Base-by-base conservation (phyloP, 2,329 filamentous ascomycete genomes). In the Penicillium expansum region DNA sequence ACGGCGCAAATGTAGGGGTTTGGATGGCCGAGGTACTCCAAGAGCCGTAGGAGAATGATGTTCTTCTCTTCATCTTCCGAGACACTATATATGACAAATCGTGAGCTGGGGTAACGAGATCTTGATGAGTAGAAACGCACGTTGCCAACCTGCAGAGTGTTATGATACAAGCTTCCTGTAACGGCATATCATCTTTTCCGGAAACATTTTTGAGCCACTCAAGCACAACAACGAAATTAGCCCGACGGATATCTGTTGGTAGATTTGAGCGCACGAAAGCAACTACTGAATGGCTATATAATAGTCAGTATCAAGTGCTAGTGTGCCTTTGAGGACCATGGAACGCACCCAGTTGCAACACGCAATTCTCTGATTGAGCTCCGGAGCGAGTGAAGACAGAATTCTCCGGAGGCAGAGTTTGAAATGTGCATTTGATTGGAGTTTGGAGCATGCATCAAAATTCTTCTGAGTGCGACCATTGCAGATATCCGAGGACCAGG, bases 291-390 rank as follows among this genome's bases (percentile, higher is more conserved):
- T 84, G 82, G 35, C 86, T 88, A 49, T 22, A 41, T 41, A 59
- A 16, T 16, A 52, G 41, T 65, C 29, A 65, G 54, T 22, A 50
- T 39, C 16, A 14, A 38, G 20, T 35, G 4, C 22, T 5, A 38
- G n/a, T 37, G 4, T 22, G 24, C 2, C 3, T 14, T 35, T 10
- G 48, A 43, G 18, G 38, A 16, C 6, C 11, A 44, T 38, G 3
- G 5, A 48, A 48, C 62, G 62, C 62, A 88, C 79, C 88, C 89
- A 56, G 92, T 89, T 37, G 88, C 88, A 65, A 97, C 84, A 32
- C 93, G 86, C 29, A 97, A 78, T 71, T 97, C 94, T 68, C 93
- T 84, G 20, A 91, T 74, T 1, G 92, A 95, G 72, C 92, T 96
- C 61, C 88, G 87, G 38, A 97, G 78, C 0, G 89, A 91, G 63